Percentiles rank a stretch among this genome's conserved stretches.
These are phyloP conservation scores for Clavispora carvajalis DNA, from an alignment of 805 yeast species.

Conservation along the genomic window DNA sequence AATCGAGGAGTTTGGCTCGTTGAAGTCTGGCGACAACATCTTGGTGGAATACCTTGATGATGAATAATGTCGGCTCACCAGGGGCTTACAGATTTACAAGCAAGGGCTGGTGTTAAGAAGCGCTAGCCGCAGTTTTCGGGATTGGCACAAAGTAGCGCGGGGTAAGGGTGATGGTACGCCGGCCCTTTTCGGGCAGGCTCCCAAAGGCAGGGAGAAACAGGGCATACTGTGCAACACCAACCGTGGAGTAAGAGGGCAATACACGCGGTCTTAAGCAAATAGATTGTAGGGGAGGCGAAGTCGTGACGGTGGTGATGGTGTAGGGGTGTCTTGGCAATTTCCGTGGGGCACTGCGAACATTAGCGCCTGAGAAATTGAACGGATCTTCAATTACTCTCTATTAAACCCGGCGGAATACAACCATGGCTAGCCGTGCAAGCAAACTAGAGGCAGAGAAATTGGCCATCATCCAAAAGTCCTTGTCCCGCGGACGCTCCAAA, in stretches of 20 bases:
- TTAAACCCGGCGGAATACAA: neutral
- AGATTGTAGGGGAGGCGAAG: neutral
- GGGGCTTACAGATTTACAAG: too few relatives aligned
- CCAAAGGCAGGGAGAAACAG: too few relatives aligned
- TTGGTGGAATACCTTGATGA: constrained; percentile 29
- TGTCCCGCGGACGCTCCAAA: constrained; percentile 33
- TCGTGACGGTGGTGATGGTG: neutral
- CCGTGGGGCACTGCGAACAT: constrained; percentile 1
- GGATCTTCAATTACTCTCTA: too few relatives aligned
- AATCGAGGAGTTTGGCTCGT: constrained; percentile 17
- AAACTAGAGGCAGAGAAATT: constrained; percentile 39
- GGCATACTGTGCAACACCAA: too few relatives aligned
- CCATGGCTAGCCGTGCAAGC: constrained; percentile 33
- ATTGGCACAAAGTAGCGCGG: neutral
- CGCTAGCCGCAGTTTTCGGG: neutral
- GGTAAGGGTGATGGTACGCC: neutral
- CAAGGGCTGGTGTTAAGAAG: too few relatives aligned
- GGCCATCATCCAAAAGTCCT: constrained; percentile 34
- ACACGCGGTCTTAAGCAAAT: too few relatives aligned
- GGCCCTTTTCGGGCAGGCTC: too few relatives aligned
- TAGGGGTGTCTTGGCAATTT: neutral
- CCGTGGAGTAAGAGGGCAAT: too few relatives aligned
- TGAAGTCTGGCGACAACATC: constrained; percentile 33
- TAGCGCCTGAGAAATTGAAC: neutral
- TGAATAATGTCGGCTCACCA: too few relatives aligned